These are phyloP conservation scores for Fusarium nygamai DNA, from an alignment of 2,329 filamentous ascomycete species.

Conservation along the genomic window DNA sequence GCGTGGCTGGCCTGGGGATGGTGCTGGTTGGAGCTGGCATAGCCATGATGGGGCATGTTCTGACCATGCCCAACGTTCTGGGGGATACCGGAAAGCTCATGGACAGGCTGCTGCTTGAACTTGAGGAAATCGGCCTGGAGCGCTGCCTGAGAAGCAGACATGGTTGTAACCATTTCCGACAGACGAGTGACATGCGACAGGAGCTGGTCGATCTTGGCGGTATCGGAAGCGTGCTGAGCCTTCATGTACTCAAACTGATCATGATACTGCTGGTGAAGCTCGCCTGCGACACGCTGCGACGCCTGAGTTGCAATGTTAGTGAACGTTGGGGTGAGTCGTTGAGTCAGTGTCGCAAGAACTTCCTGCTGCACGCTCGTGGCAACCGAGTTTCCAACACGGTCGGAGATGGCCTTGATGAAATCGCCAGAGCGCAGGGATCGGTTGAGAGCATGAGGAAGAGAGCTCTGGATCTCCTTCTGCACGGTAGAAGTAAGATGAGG, in stretches of 20 bases:
- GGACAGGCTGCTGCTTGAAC: slow-evolving; percentile 61
- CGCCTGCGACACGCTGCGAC: slow-evolving; percentile 72
- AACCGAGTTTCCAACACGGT: slow-evolving; percentile 75
- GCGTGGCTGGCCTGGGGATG: slow-evolving; percentile 44
- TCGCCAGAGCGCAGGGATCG: slow-evolving; percentile 74
- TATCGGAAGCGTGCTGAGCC: slow-evolving; percentile 61
- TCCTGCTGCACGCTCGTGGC: slow-evolving; percentile 75
- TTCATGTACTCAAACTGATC: slow-evolving; percentile 62
- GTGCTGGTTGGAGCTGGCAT: slow-evolving; percentile 39
- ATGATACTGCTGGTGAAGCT: slow-evolving; percentile 72
- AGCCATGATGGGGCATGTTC: slow-evolving; percentile 42
- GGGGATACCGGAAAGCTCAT: slow-evolving; percentile 52
- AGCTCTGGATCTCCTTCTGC: slow-evolving; percentile 76
- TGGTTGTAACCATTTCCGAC: slow-evolving; percentile 73
- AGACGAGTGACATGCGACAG: slow-evolving; percentile 72
- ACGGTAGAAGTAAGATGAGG: slow-evolving; percentile 72
- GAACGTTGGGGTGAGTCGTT: slow-evolving; percentile 73
- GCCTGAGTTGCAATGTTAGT: slow-evolving; percentile 71
- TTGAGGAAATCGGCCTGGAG: slow-evolving; percentile 73
- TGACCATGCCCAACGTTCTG: slow-evolving; percentile 36
- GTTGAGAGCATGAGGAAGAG: slow-evolving; percentile 71
- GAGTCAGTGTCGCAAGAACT: slow-evolving; percentile 68
- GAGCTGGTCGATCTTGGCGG: slow-evolving; percentile 77
- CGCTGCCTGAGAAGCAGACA: slow-evolving; percentile 74
- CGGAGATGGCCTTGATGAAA: slow-evolving; percentile 73